Conservation (phyloP, 169 alveolate species). For the Plasmodium cynomolgi region DNA sequence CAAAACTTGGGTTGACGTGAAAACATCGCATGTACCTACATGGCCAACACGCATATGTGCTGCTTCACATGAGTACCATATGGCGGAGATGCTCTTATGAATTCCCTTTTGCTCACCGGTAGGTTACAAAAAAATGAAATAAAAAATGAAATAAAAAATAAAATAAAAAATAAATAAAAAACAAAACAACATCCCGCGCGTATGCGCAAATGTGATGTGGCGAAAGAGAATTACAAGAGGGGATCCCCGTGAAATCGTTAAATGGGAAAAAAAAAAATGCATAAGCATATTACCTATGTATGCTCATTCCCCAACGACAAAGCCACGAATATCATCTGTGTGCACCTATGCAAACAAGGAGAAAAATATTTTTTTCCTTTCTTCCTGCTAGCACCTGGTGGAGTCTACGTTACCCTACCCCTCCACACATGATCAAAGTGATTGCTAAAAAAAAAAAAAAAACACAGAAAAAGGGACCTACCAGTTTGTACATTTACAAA, state of each 20-base stretch:
- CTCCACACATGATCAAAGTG: background rate
- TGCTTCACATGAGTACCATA: background rate
- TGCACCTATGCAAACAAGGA: background rate
- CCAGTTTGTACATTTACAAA: background rate
- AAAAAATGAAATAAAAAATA: conserved; percentile 10
- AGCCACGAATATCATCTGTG: background rate
- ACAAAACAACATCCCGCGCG: background rate
- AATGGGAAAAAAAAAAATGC: background rate
- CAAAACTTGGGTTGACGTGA: background rate
- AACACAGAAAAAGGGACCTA: background rate
- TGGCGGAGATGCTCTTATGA: background rate
- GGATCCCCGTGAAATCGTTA: background rate
- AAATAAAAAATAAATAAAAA: background rate
- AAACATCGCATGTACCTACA: background rate
- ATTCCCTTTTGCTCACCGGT: background rate
- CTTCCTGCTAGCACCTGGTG: background rate
- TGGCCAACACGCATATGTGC: background rate
- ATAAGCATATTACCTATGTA: background rate
- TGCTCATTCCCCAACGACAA: background rate
- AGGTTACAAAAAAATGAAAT: background rate
- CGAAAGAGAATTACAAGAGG: background rate
- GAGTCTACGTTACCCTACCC: background rate
- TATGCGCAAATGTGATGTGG: background rate
- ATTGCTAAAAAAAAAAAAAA: background rate
- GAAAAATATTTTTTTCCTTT: background rate